Base-by-base conservation (phyloP, 2,329 filamentous ascomycete genomes). In the Colletotrichum siamense region DNA sequence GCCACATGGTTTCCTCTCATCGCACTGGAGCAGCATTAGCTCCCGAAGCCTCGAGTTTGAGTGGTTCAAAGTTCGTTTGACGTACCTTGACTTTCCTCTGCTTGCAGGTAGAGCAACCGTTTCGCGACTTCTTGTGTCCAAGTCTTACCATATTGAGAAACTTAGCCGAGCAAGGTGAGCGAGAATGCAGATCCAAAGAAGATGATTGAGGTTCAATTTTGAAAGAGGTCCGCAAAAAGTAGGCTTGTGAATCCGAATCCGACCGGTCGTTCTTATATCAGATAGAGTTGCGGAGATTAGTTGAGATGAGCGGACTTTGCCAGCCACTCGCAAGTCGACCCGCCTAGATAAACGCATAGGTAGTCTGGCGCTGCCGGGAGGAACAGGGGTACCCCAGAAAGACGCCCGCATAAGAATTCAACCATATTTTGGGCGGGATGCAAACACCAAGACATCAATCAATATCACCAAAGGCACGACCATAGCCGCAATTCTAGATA, bases 291-390 rank as follows among this genome's bases (percentile, higher is more conserved):
- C 44, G 44, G 44, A 49, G 18, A 7, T 49, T 12, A 7, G 10
- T 12, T 49, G 18, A 6, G 10, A 3, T 22, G 1, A 22, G 44
- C 44, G 44, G 44, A 49, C 44, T 49, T 49, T 49, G 18, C 10
- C 9, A 49, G 44, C 44, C 18, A 49, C 10, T 49, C 44, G 6
- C 3, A 49, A 7, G 44, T 22, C 44, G 2, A 0, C 39, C 39
- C 18, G 39, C 39, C 3, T 44, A 44, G 16, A 49, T 22, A 44
- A n/a, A n/a, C 3, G 39, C 39, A 6, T 6, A 12, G 18, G 0
- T 12, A 13, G 10, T 49, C 5, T 49, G 9, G 9, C 0, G 6
- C 18, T 49, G 2, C 4, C 18, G 0, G 1, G 18, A 0, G 18
- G 5, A 49, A 49, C 44, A 3, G 9, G 44, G 44, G 44, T 49